Base-by-base conservation (phyloP, 2,329 filamentous ascomycete species). In the Verticillium longisporum region DNA sequence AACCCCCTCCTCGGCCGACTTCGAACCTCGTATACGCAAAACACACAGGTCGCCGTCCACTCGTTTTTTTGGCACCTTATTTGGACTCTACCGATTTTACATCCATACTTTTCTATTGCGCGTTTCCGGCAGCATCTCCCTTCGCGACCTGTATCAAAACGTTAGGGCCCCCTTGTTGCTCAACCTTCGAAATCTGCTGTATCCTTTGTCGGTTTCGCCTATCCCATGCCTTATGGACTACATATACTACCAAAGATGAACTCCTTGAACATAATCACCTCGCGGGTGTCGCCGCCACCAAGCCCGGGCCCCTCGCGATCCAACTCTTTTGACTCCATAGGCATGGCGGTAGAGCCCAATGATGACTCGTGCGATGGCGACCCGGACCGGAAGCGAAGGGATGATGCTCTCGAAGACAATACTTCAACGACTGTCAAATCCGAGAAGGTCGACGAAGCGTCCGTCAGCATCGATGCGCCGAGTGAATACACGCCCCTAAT, bases 201-300 rank as follows among this genome's bases (percentile, higher is more conserved):
- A 18, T n/a, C 18, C 45, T 50, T 18, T 18, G n/a, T 50, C 45
- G 45, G 21, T 50, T 50, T 18, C 21, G 45, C n/a, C n/a, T 21
- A 10, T 50, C 50, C 50, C 60, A 63, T 66, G 65, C 68, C 71
- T 78, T 77, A 85, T 87, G 85, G 85, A 82, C 81, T 76, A 74
- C 75, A 74, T 70, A 74, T 74, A 69, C 68, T 72, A 69, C 75
- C 77, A 81, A 90, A 83, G 78, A 97, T 97, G 94, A 97, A 97
- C 87, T 96, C 93, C 71, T 83, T 97, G 81, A 96, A 95, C 80
- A 91, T 97, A 75, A 86, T 97, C 75, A 95, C 92, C 71, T 87
- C 91, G 74, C 88, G 90, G 78, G 90, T 93, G 74, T 87, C 86
- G 68, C 83, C 85, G 67, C 75, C 84, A 60, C 77, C 83, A 62